A percentile compares a stretch with the other conserved stretches of the same genome.
phyloP scores from a whole-genome alignment of 1,284 basidiomycete genomes.

The Heliocybe sulcata region DNA sequence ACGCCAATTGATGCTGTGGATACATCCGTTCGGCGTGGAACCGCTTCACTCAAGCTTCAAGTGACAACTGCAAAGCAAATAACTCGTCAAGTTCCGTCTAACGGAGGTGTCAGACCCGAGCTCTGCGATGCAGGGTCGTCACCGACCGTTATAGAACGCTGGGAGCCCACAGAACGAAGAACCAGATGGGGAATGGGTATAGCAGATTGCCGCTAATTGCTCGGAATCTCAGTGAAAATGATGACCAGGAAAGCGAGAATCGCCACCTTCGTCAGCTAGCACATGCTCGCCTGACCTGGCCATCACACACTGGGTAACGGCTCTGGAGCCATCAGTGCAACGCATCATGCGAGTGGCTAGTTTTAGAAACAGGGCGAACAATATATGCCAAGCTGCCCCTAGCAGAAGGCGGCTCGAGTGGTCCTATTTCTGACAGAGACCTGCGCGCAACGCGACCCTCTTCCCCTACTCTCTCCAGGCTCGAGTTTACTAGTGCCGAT shows the following conservation, averaged over 20 bases:
- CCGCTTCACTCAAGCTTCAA: too few relatives aligned
- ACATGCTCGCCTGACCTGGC: neutral
- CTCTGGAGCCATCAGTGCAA: neutral
- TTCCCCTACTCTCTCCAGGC: neutral
- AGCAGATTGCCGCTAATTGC: neutral
- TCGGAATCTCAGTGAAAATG: neutral
- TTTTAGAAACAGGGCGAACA: neutral
- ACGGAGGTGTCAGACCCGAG: too few relatives aligned
- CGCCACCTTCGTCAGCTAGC: neutral
- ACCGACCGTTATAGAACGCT: too few relatives aligned
- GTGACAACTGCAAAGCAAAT: too few relatives aligned
- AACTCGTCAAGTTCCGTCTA: too few relatives aligned
- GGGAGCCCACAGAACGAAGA: too few relatives aligned
- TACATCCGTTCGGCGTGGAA: too few relatives aligned
- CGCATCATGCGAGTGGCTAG: neutral
- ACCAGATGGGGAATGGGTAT: too few relatives aligned
- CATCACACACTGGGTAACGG: neutral
- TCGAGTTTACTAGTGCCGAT: slow-evolving; percentile 24
- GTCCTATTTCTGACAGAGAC: too few relatives aligned
- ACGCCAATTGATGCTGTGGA: too few relatives aligned
- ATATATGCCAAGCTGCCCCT: neutral
- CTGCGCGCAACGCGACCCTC: neutral
- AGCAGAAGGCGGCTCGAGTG: neutral
- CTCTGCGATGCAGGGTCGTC: too few relatives aligned
- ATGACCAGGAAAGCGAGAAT: neutral